These are phyloP conservation scores for Cladosporium velox DNA, from an alignment of 2,329 filamentous ascomycete genomes.

Conservation along the genomic window DNA sequence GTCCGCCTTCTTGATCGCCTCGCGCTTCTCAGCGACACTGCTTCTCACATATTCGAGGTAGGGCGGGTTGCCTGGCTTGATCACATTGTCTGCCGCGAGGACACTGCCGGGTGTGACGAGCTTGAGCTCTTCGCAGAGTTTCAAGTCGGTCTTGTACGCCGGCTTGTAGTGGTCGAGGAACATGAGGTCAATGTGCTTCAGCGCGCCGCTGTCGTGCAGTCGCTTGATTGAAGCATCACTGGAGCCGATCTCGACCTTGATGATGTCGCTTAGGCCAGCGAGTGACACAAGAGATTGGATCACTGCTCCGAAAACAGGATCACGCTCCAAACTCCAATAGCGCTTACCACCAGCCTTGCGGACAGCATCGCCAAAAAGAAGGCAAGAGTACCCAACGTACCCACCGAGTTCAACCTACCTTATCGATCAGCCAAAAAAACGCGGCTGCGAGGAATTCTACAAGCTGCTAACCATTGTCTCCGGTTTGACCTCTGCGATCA, in stretches of 20 bases:
- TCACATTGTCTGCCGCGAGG: conserved; percentile 69
- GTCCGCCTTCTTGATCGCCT: conserved; percentile 39
- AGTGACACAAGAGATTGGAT: conserved; percentile 70
- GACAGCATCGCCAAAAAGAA: conserved; percentile 71
- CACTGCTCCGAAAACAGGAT: conserved; percentile 72
- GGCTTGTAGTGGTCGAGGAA: conserved; percentile 84
- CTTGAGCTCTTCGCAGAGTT: conserved; percentile 71
- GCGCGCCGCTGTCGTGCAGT: conserved; percentile 55
- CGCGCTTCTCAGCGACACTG: conserved; percentile 62
- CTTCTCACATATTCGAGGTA: conserved; percentile 71
- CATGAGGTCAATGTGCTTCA: conserved; percentile 67
- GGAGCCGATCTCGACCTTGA: conserved; percentile 69
- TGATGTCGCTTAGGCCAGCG: conserved; percentile 69
- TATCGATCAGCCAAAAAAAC: conserved; percentile 26
- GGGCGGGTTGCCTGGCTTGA: conserved; percentile 69
- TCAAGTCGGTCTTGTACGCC: conserved; percentile 71
- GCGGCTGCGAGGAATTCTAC: conserved; percentile 17
- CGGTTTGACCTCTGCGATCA: conserved; percentile 69
- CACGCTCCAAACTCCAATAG: conserved; percentile 73
- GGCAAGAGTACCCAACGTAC: conserved; percentile 79
- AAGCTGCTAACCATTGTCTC: conserved; percentile 57
- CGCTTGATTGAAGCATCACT: conserved; percentile 66
- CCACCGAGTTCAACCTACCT: conserved; percentile 70
- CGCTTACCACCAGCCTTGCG: conserved; percentile 62
- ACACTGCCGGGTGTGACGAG: conserved; percentile 65